A percentile compares a stretch with the other conserved stretches of the same genome.
Conservation (phyloP, 768 basidiomycete genomes). For the Russula lepida region DNA sequence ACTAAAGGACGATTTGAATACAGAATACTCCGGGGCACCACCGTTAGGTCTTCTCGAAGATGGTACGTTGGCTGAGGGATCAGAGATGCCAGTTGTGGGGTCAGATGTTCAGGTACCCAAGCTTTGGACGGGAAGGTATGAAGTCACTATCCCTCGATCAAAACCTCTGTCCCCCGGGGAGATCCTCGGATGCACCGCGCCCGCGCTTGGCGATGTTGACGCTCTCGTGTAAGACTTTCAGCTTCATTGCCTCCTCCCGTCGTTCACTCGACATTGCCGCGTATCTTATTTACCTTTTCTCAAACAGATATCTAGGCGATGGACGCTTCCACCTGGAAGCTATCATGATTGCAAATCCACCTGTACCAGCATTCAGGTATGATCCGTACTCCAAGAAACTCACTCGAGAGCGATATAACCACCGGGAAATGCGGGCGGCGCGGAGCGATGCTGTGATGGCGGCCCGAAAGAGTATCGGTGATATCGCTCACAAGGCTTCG, state of each 20-base stretch:
- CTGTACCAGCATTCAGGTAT: constrained; percentile 91
- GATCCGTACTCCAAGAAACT: constrained; percentile 98
- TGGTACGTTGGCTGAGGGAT: neutral
- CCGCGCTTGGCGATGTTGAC: constrained; percentile 68
- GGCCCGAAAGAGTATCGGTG: constrained; percentile 58
- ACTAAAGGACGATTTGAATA: constrained; percentile 68
- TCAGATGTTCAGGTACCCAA: constrained; percentile 16
- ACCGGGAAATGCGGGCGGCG: constrained; percentile 72
- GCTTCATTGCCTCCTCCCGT: neutral
- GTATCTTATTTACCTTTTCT: constrained; percentile 10
- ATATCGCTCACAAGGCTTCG: constrained; percentile 12
- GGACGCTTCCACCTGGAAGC: constrained; percentile 97
- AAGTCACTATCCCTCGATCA: constrained; percentile 69
- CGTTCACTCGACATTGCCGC: neutral
- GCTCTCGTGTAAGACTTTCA: constrained; percentile 68
- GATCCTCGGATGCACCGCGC: constrained; percentile 95
- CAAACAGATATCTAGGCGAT: constrained; percentile 86
- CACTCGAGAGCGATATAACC: constrained; percentile 86
- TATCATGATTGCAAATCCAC: constrained; percentile 99
- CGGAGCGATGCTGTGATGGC: constrained; percentile 67
- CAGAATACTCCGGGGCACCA: constrained; percentile 28
- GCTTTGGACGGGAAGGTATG: constrained; percentile 58
- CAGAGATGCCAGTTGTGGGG: constrained; percentile 16
- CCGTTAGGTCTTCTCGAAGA: constrained; percentile 20
- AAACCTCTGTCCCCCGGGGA: constrained; percentile 95